A percentile compares a stretch with the other conserved stretches of the same genome.
These are phyloP conservation scores for Penicillium sp. DNA, from an alignment of 2,329 filamentous ascomycete species.

Conservation along the genomic window DNA sequence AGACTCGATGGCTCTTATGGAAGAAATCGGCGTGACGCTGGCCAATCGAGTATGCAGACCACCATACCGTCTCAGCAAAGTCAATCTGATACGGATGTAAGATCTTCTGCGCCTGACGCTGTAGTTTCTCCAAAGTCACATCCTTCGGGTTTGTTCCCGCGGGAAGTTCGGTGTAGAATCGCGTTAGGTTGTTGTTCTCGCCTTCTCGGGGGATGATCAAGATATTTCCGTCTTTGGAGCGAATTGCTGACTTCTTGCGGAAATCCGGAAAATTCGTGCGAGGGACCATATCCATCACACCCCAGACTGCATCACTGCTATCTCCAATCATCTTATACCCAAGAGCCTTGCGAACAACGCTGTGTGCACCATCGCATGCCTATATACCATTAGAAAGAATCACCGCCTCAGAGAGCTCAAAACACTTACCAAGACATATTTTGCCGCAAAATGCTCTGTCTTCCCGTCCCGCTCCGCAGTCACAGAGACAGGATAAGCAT, in stretches of 20 bases:
- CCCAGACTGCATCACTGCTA: constrained; percentile 58
- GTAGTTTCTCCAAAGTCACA: constrained; percentile 56
- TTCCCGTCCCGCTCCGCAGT: constrained; percentile 44
- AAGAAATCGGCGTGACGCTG: constrained; percentile 71
- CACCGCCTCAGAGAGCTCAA: neutral
- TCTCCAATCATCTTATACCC: constrained; percentile 60
- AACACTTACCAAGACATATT: constrained; percentile 52
- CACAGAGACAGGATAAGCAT: constrained; percentile 48
- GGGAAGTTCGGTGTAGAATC: constrained; percentile 63
- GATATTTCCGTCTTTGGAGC: constrained; percentile 47
- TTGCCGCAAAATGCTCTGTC: constrained; percentile 46
- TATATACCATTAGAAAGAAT: constrained; percentile 5
- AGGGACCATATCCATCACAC: constrained; percentile 55
- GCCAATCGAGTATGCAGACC: constrained; percentile 69
- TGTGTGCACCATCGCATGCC: constrained; percentile 53
- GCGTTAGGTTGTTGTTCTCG: constrained; percentile 54
- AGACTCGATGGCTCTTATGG: constrained; percentile 63
- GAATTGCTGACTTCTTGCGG: constrained; percentile 51
- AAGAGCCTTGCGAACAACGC: constrained; percentile 39
- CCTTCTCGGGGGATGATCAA: constrained; percentile 57
- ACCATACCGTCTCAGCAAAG: constrained; percentile 61
- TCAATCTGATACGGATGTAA: constrained; percentile 57
- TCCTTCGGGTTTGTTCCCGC: constrained; percentile 50
- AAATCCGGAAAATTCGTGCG: constrained; percentile 53
- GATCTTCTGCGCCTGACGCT: constrained; percentile 53